phyloP scores from a whole-genome alignment of 108 stramenopile species.

The Skeletonema potamos region DNA sequence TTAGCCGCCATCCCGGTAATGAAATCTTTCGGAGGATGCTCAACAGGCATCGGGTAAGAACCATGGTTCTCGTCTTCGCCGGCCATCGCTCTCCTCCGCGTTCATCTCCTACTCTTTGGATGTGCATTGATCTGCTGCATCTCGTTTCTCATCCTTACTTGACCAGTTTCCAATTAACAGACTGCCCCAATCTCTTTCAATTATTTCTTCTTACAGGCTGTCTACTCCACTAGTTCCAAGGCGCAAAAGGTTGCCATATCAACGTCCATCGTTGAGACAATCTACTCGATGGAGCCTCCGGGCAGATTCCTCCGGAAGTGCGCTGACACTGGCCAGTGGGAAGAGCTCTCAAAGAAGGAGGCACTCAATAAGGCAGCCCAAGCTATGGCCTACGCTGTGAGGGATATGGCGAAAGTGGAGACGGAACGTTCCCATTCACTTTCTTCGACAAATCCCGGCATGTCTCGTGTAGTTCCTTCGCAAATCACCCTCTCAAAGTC shows the following conservation, averaged over 20 bases:
- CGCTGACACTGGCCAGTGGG: conserved; percentile 44
- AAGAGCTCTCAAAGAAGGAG: conserved; percentile 66
- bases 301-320: conserved; percentile 72
- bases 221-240: conserved; percentile 61
- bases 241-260: conserved; percentile 65
- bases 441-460: too few relatives aligned
- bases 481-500: neutral
- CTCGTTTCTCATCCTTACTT: neutral
- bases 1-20: neutral
- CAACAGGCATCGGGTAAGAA: neutral
- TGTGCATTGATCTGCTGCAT: neutral
- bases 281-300: conserved; percentile 57
- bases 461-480: neutral
- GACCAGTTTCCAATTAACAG: neutral
- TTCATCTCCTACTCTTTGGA: neutral
- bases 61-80: neutral
- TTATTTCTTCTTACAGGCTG: conserved; percentile 23
- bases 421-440: neutral
- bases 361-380: conserved; percentile 73
- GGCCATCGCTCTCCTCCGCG: neutral
- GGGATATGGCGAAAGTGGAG: neutral
- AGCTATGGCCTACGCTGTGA: conserved; percentile 15
- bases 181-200: neutral
- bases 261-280: conserved; percentile 59
- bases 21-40: neutral